phyloP scores from a whole-genome alignment of 805 yeast species.

The Saccharomyces eubayanus region DNA sequence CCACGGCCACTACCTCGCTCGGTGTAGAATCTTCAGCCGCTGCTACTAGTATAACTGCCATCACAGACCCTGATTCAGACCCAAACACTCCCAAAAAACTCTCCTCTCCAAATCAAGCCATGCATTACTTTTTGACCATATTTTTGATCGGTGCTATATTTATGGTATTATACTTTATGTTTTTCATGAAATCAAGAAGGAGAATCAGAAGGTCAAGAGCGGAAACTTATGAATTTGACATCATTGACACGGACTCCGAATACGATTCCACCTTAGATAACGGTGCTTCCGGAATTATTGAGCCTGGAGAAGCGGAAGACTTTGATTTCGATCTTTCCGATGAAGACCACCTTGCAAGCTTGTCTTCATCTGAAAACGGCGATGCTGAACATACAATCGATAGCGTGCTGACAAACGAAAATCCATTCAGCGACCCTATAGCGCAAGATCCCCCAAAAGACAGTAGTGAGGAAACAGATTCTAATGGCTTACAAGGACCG shows the following conservation, averaged over 20 bases:
- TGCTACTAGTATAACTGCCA: conserved; percentile 5
- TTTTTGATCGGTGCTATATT: conserved; percentile 50
- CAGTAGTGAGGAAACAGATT: not conserved
- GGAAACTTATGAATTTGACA: conserved; percentile 68
- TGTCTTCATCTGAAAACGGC: not conserved
- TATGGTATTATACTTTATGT: conserved; percentile 38
- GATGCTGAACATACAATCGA: not conserved
- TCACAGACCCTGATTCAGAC: conserved; percentile 12
- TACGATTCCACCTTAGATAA: conserved; percentile 27
- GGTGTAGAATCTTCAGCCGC: not conserved
- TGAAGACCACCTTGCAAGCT: conserved; percentile 17
- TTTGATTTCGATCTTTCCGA: conserved; percentile 30
- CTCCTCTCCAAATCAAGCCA: conserved; percentile 39
- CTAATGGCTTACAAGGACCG: not conserved
- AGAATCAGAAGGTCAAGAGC: conserved; percentile 51
- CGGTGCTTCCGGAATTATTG: conserved; percentile 7
- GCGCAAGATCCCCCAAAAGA: not conserved
- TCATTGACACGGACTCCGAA: conserved; percentile 55
- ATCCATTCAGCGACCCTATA: not conserved
- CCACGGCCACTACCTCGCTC: conserved; percentile 2
- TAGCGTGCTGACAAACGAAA: not conserved
- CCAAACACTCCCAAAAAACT: conserved; percentile 26
- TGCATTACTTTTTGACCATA: conserved; percentile 53
- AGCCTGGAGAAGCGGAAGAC: conserved; percentile 21
- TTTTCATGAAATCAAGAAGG: conserved; percentile 35